A percentile compares a stretch with the other conserved stretches of the same genome.
Evolutionary conservation across 176 grass and related monocot species (phyloP).

Genomic region (Aegilops tauschii): DNA sequence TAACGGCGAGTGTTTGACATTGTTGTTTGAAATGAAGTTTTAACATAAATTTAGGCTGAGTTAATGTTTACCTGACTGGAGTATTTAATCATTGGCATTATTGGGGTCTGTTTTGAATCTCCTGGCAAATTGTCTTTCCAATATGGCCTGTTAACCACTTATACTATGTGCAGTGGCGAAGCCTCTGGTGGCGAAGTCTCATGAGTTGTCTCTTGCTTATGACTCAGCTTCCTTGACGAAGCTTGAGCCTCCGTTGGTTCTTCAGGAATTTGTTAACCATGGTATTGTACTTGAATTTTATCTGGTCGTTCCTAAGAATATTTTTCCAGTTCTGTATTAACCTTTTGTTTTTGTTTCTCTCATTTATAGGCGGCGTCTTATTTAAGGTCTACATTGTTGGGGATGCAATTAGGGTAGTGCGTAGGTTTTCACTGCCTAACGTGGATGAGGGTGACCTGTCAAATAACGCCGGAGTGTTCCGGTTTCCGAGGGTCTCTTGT

Average conservation of each 20-base stretch:
- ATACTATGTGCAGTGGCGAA: slow-evolving; percentile 77
- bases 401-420: slow-evolving; percentile 77
- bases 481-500: slow-evolving; percentile 92
- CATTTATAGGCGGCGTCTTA: slow-evolving; percentile 72
- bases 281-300: slow-evolving; percentile 38
- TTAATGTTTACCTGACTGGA: background rate
- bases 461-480: slow-evolving; percentile 69
- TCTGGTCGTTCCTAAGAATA: background rate
- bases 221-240: slow-evolving; percentile 75
- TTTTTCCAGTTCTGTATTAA: background rate
- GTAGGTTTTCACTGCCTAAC: slow-evolving; percentile 93
- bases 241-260: slow-evolving; percentile 84
- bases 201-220: slow-evolving; percentile 93
- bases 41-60: background rate
- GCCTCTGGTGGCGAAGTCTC: slow-evolving; percentile 84
- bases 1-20: background rate
- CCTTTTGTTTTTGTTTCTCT: slow-evolving; percentile 6
- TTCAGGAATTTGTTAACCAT: slow-evolving; percentile 97
- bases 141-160: background rate
- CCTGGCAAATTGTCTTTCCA: background rate
- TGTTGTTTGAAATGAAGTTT: background rate
- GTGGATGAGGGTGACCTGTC: slow-evolving; percentile 56
- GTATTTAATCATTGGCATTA: background rate
- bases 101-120: background rate
- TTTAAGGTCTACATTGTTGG: slow-evolving; percentile 99